Conservation (phyloP, 225 moss, liverwort and hornwort genomes). For the Marchantia paleacea region DNA sequence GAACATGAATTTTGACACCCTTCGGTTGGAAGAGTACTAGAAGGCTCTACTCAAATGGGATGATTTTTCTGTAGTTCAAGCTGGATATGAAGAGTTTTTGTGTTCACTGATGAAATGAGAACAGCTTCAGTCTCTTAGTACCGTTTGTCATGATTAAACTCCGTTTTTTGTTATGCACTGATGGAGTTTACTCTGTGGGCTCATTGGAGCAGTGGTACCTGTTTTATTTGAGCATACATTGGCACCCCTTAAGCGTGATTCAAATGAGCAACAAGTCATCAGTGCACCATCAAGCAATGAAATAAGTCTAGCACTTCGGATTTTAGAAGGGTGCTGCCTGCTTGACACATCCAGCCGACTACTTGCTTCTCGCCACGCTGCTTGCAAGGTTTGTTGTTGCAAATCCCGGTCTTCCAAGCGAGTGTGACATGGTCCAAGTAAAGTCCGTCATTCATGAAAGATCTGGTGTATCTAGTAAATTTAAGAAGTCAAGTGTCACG, state of each 20-base stretch:
- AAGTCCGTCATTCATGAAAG: background rate
- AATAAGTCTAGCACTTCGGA: conserved; percentile 72
- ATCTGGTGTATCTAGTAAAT: background rate
- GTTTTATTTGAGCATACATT: conserved; percentile 78
- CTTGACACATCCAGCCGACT: conserved; percentile 71
- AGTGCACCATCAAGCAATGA: conserved; percentile 64
- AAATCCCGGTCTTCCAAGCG: background rate
- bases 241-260: conserved; percentile 57
- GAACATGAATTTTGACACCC: too few species aligned
- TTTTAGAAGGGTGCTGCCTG: conserved; percentile 92
- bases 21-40: too few species aligned
- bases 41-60: too few species aligned
- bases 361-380: conserved; percentile 61
- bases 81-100: background rate
- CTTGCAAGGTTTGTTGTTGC: conserved; percentile 38
- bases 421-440: background rate
- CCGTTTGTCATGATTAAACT: background rate
- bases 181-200: conserved; percentile 2
- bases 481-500: background rate
- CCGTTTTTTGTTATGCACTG: background rate
- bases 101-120: background rate
- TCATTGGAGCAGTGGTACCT: conserved; percentile 68
- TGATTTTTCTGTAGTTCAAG: too few species aligned
- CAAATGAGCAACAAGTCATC: conserved; percentile 44
- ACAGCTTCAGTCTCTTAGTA: background rate